Percentiles rank a stretch among this genome's conserved stretches.
phyloP scores from a whole-genome alignment of 2,329 filamentous ascomycete genomes.

The Penicillium polonicum region DNA sequence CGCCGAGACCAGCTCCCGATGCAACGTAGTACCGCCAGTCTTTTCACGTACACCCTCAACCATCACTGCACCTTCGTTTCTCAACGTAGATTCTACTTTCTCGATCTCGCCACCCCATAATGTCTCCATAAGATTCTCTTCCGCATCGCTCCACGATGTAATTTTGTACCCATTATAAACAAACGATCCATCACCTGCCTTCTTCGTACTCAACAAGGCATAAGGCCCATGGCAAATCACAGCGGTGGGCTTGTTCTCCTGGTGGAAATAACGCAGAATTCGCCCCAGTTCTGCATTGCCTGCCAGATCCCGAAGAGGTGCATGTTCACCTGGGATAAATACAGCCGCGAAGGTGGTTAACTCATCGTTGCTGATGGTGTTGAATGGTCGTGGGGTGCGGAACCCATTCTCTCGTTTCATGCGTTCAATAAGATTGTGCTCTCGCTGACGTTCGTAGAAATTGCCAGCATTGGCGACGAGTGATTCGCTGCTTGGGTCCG shows the following conservation, averaged over 20 bases:
- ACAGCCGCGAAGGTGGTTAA: constrained; percentile 42
- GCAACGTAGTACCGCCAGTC: constrained; percentile 44
- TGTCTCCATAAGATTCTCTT: constrained; percentile 50
- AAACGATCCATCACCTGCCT: constrained; percentile 37
- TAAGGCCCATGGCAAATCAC: constrained; percentile 51
- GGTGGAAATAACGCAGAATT: constrained; percentile 45
- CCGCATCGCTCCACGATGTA: constrained; percentile 47
- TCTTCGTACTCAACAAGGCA: constrained; percentile 46
- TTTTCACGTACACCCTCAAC: constrained; percentile 43
- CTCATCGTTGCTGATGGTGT: constrained; percentile 42
- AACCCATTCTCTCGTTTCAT: constrained; percentile 50
- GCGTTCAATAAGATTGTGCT: constrained; percentile 43
- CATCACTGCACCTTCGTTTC: constrained; percentile 46
- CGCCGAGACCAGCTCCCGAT: constrained; percentile 42
- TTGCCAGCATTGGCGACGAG: constrained; percentile 49
- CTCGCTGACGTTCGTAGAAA: constrained; percentile 45
- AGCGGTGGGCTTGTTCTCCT: constrained; percentile 44
- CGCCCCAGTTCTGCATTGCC: constrained; percentile 45
- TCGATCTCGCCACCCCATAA: constrained; percentile 44
- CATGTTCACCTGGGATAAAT: constrained; percentile 50
- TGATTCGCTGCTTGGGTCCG: constrained; percentile 45
- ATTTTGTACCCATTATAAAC: constrained; percentile 49
- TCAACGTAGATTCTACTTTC: constrained; percentile 44
- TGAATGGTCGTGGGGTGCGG: constrained; percentile 38
- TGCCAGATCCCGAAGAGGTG: constrained; percentile 45